Conservation (phyloP, 805 yeast species). For the Lachancea waltii region DNA sequence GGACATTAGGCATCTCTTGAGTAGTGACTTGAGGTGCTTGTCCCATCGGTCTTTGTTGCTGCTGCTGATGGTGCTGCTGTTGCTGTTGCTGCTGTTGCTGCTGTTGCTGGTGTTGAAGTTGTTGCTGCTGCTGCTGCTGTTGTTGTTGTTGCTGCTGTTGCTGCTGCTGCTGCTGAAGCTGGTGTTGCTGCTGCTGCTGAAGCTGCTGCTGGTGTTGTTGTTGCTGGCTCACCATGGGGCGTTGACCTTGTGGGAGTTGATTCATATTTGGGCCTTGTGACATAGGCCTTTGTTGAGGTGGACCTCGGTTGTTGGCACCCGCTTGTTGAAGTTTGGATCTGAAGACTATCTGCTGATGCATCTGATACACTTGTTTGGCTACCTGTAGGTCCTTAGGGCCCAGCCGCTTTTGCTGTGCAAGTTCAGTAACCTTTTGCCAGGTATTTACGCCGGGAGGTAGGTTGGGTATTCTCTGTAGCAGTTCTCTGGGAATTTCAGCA, state of each 20-base stretch:
- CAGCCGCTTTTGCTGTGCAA: constrained; percentile 50
- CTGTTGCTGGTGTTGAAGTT: constrained; percentile 32
- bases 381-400: constrained; percentile 52
- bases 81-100: constrained; percentile 13
- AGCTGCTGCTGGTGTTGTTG: too few relatives aligned
- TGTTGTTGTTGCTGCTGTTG: constrained; percentile 23
- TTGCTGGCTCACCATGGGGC: constrained; percentile 16
- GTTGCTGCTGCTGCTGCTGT: constrained; percentile 31
- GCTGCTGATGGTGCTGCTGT: constrained; percentile 15
- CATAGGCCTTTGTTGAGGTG: constrained; percentile 15
- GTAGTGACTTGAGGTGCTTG: constrained; percentile 18
- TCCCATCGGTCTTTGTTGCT: constrained; percentile 21
- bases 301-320: constrained; percentile 35
- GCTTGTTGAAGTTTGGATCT: constrained; percentile 42
- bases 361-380: constrained; percentile 59
- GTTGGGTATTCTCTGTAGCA: constrained; percentile 62
- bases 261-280: constrained; percentile 2
- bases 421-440: constrained; percentile 72
- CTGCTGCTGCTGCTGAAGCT: constrained; percentile 29
- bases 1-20: constrained; percentile 29
- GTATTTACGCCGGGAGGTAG: constrained; percentile 73
- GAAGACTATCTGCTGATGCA: constrained; percentile 54
- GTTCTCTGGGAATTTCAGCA: constrained; percentile 63
- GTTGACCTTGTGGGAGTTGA: constrained; percentile 21
- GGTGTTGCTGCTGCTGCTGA: constrained; percentile 31